These are phyloP conservation scores for Yarrowia divulgata DNA, from an alignment of 805 yeast genomes.

Conservation along the genomic window DNA sequence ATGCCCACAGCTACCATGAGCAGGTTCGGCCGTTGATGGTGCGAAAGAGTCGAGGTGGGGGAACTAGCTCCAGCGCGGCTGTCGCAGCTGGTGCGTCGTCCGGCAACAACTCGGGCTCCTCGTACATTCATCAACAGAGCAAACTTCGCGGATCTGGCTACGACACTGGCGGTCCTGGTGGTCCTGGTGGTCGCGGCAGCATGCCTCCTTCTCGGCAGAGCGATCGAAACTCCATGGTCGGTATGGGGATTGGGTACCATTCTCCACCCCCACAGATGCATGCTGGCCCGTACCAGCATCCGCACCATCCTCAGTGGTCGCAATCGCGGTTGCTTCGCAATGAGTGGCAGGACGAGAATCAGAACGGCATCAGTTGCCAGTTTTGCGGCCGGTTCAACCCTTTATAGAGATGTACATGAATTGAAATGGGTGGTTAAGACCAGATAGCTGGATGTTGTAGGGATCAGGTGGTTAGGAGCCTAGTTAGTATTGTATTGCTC, in stretches of 20 bases:
- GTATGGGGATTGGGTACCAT: background rate
- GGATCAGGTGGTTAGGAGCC: too few relatives aligned
- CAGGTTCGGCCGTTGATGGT: constrained; percentile 14
- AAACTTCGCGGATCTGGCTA: background rate
- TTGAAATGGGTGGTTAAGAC: too few relatives aligned
- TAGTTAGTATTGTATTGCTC: too few relatives aligned
- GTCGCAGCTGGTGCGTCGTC: background rate
- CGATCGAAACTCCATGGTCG: background rate
- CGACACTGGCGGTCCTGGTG: background rate
- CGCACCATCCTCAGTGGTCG: constrained; percentile 16
- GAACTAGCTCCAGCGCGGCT: background rate
- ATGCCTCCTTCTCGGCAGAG: constrained; percentile 6
- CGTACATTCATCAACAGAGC: background rate
- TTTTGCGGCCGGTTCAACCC: constrained; percentile 16
- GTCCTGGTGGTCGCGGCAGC: background rate
- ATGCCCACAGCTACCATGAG: constrained; percentile 2
- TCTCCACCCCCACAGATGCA: background rate
- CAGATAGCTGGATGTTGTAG: too few relatives aligned
- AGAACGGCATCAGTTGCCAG: constrained; percentile 24
- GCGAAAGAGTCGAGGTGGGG: constrained; percentile 17
- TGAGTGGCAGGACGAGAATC: constrained; percentile 36
- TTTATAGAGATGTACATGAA: background rate
- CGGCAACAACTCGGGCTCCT: background rate
- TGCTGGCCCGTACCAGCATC: constrained; percentile 8
- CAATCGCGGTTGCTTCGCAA: constrained; percentile 3